Percentiles rank a stretch among this genome's conserved stretches.
Evolutionary conservation across 2,329 filamentous ascomycete species (phyloP).

Genomic region (Trichoderma brevicompactum): DNA sequence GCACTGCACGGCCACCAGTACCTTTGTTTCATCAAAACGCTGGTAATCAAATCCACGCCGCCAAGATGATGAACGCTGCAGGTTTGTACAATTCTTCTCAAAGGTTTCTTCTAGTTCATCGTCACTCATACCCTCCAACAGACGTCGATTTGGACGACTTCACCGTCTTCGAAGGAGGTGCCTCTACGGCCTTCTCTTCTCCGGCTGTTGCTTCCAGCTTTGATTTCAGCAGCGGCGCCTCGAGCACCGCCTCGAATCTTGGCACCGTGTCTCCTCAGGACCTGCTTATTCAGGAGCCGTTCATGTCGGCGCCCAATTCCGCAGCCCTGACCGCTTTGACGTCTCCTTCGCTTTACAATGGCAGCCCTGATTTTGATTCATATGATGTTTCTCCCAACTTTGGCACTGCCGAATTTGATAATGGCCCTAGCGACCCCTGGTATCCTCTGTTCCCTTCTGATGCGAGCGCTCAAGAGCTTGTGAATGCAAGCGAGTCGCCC

Average conservation of each 20-base stretch:
- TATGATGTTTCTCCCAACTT: slow-evolving; percentile 82
- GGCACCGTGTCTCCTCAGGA: slow-evolving; percentile 86
- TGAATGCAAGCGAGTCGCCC: slow-evolving; percentile 49
- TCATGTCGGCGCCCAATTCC: slow-evolving; percentile 79
- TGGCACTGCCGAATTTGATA: slow-evolving; percentile 59
- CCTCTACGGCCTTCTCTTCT: slow-evolving; percentile 58
- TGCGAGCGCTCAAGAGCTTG: slow-evolving; percentile 35
- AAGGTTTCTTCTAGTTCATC: slow-evolving; percentile 37
- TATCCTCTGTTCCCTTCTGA: slow-evolving; percentile 72
- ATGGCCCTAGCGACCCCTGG: slow-evolving; percentile 63
- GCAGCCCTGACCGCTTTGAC: slow-evolving; percentile 81
- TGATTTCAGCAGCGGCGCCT: slow-evolving; percentile 54
- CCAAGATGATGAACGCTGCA: slow-evolving; percentile 52
- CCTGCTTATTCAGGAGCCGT: slow-evolving; percentile 69
- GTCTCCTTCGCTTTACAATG: slow-evolving; percentile 78
- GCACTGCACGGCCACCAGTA: slow-evolving; percentile 66
- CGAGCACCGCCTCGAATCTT: slow-evolving; percentile 58
- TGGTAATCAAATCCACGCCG: slow-evolving; percentile 54
- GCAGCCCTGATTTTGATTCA: slow-evolving; percentile 75
- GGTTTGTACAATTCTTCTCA: slow-evolving; percentile 37
- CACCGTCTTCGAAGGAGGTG: slow-evolving; percentile 58
- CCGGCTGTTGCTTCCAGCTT: slow-evolving; percentile 56
- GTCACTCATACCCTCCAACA: slow-evolving; percentile 3
- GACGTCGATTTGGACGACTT: slow-evolving; percentile 65
- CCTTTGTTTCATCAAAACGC: slow-evolving; percentile 69